Evolutionary conservation across 75 land plant genomes (phyloP), one percentile per base, ranked within the genome.

Genomic region (Azolla pinnata): DNA sequence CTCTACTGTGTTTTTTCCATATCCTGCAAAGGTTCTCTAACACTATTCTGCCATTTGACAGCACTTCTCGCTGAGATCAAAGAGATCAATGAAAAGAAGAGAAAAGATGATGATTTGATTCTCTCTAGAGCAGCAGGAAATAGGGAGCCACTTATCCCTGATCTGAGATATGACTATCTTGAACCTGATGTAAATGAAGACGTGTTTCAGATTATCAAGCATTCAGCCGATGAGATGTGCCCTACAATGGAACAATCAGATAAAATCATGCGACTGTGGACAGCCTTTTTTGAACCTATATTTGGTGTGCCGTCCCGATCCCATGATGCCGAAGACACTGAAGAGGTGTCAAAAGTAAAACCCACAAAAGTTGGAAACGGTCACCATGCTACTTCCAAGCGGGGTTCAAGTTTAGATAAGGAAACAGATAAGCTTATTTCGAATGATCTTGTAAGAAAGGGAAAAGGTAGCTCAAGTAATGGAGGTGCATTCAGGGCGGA

Each of bases 131-230:
- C 80, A 53, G 86, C 85, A 60, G 87, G 87, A 51, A 81, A 79
- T 44, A 66, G 85, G 44, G 66, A 85, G 16, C 79, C 86, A 29
- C 63, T 79, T 23, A 64, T 59, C 51, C 96, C 95, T 8, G 71
- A 89, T 56, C 61, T 93, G 64, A 75, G 72, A 59, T 89, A 76
- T 64, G 76, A 81, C 31, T 93, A 81, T 63, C 48, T 59, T 35
- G 98, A 93, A 61, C 53, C 81, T 25, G 81, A 79, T 5, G 74
- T 93, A 33, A 84, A 93, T 67, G 83, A 93, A 59, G 96, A 93
- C 65, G 33, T 93, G 33, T 89, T 79, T 56, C 75, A 79, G 61
- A 74, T 88, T n/a, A 73, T 88, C 46, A 85, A 93, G 56, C 84
- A 85, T 62, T 85, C 87, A 12, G 81, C 87, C 49, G 81, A 75